phyloP scores from a whole-genome alignment of 2,329 filamentous ascomycete species.

The Diaporthe eres region DNA sequence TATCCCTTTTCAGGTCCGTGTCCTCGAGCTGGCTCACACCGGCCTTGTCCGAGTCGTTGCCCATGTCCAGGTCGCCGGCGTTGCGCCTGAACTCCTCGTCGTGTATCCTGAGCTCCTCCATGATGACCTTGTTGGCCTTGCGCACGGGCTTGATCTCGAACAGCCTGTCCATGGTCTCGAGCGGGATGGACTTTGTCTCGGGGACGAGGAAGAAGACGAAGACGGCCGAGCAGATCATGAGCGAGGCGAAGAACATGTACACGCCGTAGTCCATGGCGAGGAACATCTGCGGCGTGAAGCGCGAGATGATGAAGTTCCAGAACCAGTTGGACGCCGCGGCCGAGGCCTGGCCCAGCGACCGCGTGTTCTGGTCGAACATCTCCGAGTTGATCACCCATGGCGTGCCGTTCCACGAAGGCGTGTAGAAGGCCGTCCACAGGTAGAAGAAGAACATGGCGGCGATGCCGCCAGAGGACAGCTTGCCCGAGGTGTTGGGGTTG shows the following conservation, averaged over 20 bases:
- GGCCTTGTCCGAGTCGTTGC: conserved; percentile 46
- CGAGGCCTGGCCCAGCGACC: conserved; percentile 79
- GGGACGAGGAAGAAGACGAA: conserved; percentile 76
- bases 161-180: conserved; percentile 75
- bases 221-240: conserved; percentile 70
- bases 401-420: conserved; percentile 79
- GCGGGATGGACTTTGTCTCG: conserved; percentile 75
- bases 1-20: conserved; percentile 28
- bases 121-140: conserved; percentile 59
- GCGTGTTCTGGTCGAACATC: conserved; percentile 80
- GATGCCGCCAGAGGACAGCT: conserved; percentile 60
- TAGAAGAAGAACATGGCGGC: conserved; percentile 81
- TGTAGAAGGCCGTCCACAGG: conserved; percentile 81
- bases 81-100: conserved; percentile 54
- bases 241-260: conserved; percentile 77
- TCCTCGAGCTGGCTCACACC: conserved; percentile 48
- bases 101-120: conserved; percentile 57
- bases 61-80: conserved; percentile 41
- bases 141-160: conserved; percentile 65
- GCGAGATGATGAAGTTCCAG: conserved; percentile 78
- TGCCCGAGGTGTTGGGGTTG: conserved; percentile 48
- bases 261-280: conserved; percentile 72
- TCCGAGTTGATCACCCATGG: conserved; percentile 84
- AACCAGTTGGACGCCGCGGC: conserved; percentile 82
- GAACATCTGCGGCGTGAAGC: conserved; percentile 78